phyloP scores from a whole-genome alignment of 2,329 filamentous ascomycete species.

The Colletotrichum siamense region DNA sequence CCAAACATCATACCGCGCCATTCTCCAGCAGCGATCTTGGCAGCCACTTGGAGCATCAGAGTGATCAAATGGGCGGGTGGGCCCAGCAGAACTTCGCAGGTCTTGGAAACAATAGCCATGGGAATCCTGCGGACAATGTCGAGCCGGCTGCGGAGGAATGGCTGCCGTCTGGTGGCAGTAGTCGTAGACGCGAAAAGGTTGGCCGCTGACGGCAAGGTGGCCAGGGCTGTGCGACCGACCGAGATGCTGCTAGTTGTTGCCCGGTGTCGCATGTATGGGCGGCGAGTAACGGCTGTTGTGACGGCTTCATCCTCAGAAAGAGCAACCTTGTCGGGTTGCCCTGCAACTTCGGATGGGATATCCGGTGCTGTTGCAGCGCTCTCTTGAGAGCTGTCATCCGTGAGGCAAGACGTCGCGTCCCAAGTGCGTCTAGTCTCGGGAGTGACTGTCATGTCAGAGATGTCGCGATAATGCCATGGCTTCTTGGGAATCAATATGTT shows the following conservation, averaged over 20 bases:
- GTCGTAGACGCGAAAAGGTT: constrained; percentile 65
- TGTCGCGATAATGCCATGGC: constrained; percentile 32
- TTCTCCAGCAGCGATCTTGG: constrained; percentile 71
- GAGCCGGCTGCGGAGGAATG: constrained; percentile 43
- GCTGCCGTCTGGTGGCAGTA: constrained; percentile 25
- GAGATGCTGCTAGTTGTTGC: constrained; percentile 58
- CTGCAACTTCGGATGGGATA: constrained; percentile 3
- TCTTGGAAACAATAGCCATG: constrained; percentile 75
- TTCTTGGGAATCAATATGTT: constrained; percentile 41
- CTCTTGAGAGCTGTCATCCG: constrained; percentile 30
- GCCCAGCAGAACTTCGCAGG: constrained; percentile 76
- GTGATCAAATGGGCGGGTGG: constrained; percentile 81
- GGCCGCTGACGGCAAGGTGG: constrained; percentile 71
- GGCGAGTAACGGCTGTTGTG: constrained; percentile 34
- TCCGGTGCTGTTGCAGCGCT: constrained; percentile 29
- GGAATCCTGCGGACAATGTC: constrained; percentile 58
- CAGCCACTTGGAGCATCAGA: constrained; percentile 82
- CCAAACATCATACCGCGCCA: constrained; percentile 67
- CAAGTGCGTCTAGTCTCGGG: constrained; percentile 34
- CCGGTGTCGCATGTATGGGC: constrained; percentile 54
- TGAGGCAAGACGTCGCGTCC: constrained; percentile 31
- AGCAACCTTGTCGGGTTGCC: constrained; percentile 5
- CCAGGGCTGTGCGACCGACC: constrained; percentile 61
- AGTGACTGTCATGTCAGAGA: constrained; percentile 38
- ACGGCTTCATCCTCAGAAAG: constrained; percentile 16